Evolutionary conservation across 225 moss, liverwort and hornwort genomes (phyloP).

Genomic region (Asterella californica): DNA sequence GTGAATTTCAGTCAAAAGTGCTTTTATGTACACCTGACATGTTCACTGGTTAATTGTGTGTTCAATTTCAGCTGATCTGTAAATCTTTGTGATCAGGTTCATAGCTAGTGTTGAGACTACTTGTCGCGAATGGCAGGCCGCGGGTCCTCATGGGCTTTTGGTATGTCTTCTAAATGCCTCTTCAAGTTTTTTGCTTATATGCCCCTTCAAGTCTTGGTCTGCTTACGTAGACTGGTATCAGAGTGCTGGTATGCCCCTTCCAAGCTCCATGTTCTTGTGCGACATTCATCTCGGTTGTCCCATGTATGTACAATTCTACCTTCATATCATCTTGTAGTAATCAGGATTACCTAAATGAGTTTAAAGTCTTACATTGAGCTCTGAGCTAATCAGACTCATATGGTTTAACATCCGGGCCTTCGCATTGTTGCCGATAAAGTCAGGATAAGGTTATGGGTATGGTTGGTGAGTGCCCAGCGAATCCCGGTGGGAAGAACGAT

Average conservation of each 20-base stretch:
- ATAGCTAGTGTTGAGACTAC: conserved; percentile 77
- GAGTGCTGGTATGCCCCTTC: not conserved
- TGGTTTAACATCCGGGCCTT: too few species aligned
- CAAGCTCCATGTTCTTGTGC: not conserved
- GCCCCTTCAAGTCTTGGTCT: not conserved
- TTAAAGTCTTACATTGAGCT: too few species aligned
- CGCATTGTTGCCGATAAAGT: too few species aligned
- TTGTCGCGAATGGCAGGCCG: conserved; percentile 82
- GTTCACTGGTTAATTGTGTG: not conserved
- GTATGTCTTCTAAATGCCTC: conserved; percentile 21
- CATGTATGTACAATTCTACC: not conserved
- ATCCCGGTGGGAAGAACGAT: too few species aligned
- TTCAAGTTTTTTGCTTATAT: not conserved
- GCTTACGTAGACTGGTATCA: too few species aligned
- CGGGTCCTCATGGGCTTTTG: conserved; percentile 50
- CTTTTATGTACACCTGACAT: not conserved
- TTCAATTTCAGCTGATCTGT: not conserved
- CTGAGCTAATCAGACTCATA: too few species aligned
- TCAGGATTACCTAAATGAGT: too few species aligned
- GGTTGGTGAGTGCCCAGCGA: too few species aligned
- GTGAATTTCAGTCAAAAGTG: conserved; percentile 33
- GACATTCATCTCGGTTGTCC: not conserved
- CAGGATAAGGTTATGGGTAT: too few species aligned
- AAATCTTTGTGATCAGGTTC: conserved; percentile 49
- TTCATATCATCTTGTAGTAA: not conserved